Evolutionary conservation across 805 yeast species (phyloP).

Genomic region (Scheffersomyces ergatensis): DNA sequence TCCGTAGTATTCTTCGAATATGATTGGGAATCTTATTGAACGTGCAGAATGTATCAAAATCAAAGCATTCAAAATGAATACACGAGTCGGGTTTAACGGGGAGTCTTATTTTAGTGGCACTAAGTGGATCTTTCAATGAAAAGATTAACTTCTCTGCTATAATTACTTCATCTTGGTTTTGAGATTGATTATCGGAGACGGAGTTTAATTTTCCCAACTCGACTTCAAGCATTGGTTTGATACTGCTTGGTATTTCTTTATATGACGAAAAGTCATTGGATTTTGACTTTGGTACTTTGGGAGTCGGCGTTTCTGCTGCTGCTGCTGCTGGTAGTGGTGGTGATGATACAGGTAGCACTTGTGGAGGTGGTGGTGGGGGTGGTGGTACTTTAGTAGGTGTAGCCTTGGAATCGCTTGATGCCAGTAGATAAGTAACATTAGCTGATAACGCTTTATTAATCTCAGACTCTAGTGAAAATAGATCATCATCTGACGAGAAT

Average conservation of each 20-base stretch:
- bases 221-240: conserved; percentile 22
- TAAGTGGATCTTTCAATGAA: conserved; percentile 39
- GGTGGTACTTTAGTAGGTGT: not conserved
- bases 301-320: not conserved
- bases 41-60: conserved; percentile 38
- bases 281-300: not conserved
- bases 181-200: not conserved
- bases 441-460: conserved; percentile 9
- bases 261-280: conserved; percentile 9
- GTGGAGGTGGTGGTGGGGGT: not conserved
- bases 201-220: conserved; percentile 20
- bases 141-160: conserved; percentile 23
- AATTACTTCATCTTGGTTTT: not conserved
- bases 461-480: conserved; percentile 16
- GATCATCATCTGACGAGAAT: conserved; percentile 8
- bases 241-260: conserved; percentile 25
- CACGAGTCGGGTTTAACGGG: conserved; percentile 39
- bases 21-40: conserved; percentile 35
- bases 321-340: not conserved
- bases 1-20: too few relatives aligned
- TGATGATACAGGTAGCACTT: not conserved
- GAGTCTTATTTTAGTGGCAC: conserved; percentile 33
- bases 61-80: conserved; percentile 44
- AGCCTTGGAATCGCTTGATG: not conserved
- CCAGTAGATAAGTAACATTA: not conserved